Conservation (phyloP, 2,329 filamentous ascomycete species). For the Phaeosphaeriaceae sp. region DNA sequence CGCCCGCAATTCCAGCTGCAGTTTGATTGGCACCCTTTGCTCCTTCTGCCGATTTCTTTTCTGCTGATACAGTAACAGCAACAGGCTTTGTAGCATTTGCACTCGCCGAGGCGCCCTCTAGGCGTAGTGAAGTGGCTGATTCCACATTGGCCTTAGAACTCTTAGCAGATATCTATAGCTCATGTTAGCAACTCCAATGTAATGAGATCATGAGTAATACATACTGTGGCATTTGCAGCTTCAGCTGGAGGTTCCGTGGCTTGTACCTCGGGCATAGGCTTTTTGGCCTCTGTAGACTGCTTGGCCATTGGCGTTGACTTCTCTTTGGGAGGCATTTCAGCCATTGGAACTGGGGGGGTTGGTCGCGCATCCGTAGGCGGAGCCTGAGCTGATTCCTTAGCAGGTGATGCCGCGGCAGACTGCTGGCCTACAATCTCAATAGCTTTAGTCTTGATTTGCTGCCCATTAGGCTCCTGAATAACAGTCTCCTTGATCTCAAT, state of each 20-base stretch:
- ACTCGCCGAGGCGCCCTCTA: neutral
- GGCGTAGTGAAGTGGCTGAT: neutral
- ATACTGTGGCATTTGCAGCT: constrained; percentile 21
- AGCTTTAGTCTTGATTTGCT: constrained; percentile 10
- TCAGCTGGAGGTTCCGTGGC: constrained; percentile 5
- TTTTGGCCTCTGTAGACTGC: neutral
- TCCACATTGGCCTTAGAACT: neutral
- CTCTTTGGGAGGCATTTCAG: neutral
- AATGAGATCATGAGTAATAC: neutral
- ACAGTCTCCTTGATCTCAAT: constrained; percentile 14
- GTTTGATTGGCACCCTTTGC: neutral
- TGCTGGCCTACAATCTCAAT: constrained; percentile 13
- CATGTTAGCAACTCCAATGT: neutral
- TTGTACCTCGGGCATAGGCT: constrained; percentile 6
- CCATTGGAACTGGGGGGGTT: constrained; percentile 1
- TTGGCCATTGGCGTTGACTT: constrained; percentile 7
- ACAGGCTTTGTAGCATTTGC: neutral
- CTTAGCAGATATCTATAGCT: neutral
- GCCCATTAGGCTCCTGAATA: constrained; percentile 13
- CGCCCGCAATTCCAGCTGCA: neutral
- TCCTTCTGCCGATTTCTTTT: neutral
- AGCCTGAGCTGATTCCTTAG: constrained; percentile 3
- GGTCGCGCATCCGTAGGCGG: constrained; percentile 7
- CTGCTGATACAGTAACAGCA: neutral
- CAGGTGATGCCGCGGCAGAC: constrained; percentile 7